Percentiles rank a stretch among this genome's conserved stretches.
Conservation (phyloP, 768 basidiomycete genomes). For the Hydnomerulius pinastri region DNA sequence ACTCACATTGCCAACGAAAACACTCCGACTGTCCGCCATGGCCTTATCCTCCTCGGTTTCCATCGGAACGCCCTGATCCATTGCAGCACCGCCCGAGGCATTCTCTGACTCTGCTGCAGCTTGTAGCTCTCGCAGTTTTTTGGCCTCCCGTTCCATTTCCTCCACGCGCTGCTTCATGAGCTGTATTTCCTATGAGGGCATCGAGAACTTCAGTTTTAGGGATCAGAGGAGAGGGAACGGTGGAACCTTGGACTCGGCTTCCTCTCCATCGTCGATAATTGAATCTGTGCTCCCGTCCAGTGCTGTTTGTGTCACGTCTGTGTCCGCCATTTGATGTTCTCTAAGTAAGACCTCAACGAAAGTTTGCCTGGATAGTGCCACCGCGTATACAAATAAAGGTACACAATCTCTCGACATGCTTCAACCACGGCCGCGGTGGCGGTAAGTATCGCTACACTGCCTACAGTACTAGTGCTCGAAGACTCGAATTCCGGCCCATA, state of each 20-base stretch:
- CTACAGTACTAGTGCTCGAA: too few species aligned
- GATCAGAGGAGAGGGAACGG: constrained; percentile 1
- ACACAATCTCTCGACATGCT: constrained; percentile 14
- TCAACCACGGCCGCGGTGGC: too few species aligned
- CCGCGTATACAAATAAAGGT: constrained; percentile 25
- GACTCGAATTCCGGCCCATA: too few species aligned
- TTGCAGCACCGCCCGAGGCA: constrained; percentile 44
- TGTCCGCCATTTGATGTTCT: constrained; percentile 50
- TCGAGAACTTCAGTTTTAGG: constrained; percentile 13
- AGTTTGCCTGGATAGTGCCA: constrained; percentile 27
- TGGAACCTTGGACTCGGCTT: constrained; percentile 61
- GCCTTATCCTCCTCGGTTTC: constrained; percentile 87
- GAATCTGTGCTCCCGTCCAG: constrained; percentile 32
- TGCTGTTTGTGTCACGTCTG: constrained; percentile 45
- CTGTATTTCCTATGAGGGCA: constrained; percentile 67
- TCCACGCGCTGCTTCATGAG: constrained; percentile 91
- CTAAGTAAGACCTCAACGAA: constrained; percentile 17
- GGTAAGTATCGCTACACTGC: too few species aligned
- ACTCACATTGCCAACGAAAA: constrained; percentile 96
- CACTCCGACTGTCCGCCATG: constrained; percentile 78
- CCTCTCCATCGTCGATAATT: constrained; percentile 58
- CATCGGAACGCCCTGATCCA: constrained; percentile 52
- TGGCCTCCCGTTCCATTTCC: constrained; percentile 92
- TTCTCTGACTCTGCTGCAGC: constrained; percentile 69
- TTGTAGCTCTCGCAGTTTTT: constrained; percentile 84